Evolutionary conservation across 139 green algal genomes (phyloP), one percentile per base, ranked within the genome.

Genomic region (Trebouxia sp.): DNA sequence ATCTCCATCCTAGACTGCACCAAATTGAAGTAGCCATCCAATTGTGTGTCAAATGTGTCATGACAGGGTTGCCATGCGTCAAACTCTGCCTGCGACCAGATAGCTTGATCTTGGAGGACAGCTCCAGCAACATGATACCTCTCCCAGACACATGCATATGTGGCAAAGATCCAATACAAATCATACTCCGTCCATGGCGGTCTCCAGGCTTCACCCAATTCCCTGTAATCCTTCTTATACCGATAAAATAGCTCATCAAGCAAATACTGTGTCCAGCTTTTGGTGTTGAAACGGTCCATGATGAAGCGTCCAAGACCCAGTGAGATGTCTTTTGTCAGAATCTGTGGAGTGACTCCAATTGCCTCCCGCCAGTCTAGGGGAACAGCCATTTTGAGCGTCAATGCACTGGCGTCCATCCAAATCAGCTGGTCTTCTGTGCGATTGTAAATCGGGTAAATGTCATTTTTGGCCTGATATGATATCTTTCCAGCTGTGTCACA

Each of bases 131-230:
- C 76, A 65, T 80, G 76, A 6, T 70, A 80, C 15, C 55, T 50
- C 26, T 80, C 76, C 26, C 38, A 80, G 24, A 80, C 53, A 48
- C 41, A 42, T 50, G 53, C 76, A 39, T 80, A 62, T 15, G 51
- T 69, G 11, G 77, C 77, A 75, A 62, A 82, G 7, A 82, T 75
- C 77, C 77, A 82, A 35, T 82, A 82, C 56, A 82, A 26, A 24
- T 58, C 69, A 66, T 76, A 82, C 26, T 82, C 77, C 30, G 77
- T 82, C 77, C 77, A 82, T 1, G 77, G 77, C 15, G 56, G 56
- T 4, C 28, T 26, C 77, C 77, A 82, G 6, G 30, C 56, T 5
- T 75, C 48, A 39, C 39, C 77, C 14, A 65, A 12, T 11, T 66
- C 75, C 35, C 35, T 76, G 26, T 47, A 76, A 48, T 56, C 41